Percentiles rank a stretch among this genome's conserved stretches.
Evolutionary conservation across 2,329 filamentous ascomycete genomes (phyloP).

Genomic region (Aspergillus latus): DNA sequence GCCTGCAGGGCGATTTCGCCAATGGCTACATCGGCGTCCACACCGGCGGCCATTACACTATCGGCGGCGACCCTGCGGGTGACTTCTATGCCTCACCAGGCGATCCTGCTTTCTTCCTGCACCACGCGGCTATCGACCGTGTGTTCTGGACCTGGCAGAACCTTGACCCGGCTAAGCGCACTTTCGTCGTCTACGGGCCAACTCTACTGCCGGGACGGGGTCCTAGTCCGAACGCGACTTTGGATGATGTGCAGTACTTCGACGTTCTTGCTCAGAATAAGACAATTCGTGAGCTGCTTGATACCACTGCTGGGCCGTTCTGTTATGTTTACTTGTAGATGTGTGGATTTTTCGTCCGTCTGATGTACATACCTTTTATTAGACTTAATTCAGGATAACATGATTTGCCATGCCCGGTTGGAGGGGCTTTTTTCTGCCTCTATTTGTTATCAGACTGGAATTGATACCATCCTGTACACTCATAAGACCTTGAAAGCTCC

Average conservation of each 20-base stretch:
- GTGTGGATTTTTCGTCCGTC: too few species aligned
- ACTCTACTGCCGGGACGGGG: slow-evolving; percentile 22
- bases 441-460: too few species aligned
- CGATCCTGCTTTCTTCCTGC: slow-evolving; percentile 15
- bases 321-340: slow-evolving; percentile 46
- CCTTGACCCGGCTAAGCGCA: slow-evolving; percentile 49
- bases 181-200: slow-evolving; percentile 47
- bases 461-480: too few species aligned
- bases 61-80: slow-evolving; percentile 48
- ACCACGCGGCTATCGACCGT: slow-evolving; percentile 16
- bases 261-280: slow-evolving; percentile 34
- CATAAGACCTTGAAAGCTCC: too few species aligned
- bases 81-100: slow-evolving; percentile 17
- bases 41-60: slow-evolving; percentile 47
- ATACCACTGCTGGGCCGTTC: slow-evolving; percentile 46
- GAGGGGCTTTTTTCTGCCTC: too few species aligned
- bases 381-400: too few species aligned
- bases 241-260: slow-evolving; percentile 43
- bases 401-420: too few species aligned
- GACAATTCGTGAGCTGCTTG: slow-evolving; percentile 42
- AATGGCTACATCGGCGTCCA: slow-evolving; percentile 45
- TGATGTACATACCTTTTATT: too few species aligned
- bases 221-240: slow-evolving; percentile 31
- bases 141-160: slow-evolving; percentile 19
- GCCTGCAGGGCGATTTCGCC: slow-evolving; percentile 23